phyloP scores from a whole-genome alignment of 345 rosid species.

The Ceriops tagal region DNA sequence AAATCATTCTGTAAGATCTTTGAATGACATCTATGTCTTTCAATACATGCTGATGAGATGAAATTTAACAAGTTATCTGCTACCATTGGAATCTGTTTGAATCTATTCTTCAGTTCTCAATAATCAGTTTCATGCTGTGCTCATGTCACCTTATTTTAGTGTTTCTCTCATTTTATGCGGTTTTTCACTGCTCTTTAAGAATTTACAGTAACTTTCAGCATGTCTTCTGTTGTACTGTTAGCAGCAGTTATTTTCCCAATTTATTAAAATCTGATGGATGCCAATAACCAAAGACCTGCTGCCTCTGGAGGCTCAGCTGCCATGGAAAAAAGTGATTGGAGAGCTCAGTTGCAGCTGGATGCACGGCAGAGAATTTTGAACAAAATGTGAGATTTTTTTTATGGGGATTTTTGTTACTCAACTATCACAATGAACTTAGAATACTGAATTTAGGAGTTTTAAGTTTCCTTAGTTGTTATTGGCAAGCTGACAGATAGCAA shows the following conservation, averaged over 20 bases:
- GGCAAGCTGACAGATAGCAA: too few species aligned
- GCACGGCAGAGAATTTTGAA: slow-evolving; percentile 45
- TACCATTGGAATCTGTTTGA: too few species aligned
- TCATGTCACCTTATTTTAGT: too few species aligned
- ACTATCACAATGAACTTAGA: background rate
- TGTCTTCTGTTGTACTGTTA: background rate
- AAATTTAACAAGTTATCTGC: too few species aligned
- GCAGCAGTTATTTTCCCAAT: background rate
- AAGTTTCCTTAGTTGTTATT: background rate
- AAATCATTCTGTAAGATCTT: too few species aligned
- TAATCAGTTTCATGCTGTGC: too few species aligned
- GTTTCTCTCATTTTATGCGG: too few species aligned
- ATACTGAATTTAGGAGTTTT: background rate
- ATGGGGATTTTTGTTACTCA: background rate
- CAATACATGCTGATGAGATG: too few species aligned
- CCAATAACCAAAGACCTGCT: slow-evolving; percentile 39
- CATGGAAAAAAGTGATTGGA: slow-evolving; percentile 57
- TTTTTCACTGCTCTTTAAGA: too few species aligned
- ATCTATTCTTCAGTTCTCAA: too few species aligned
- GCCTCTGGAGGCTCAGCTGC: slow-evolving; percentile 37
- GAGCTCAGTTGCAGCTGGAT: slow-evolving; percentile 42
- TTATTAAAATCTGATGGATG: slow-evolving; percentile 31
- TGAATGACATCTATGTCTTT: too few species aligned
- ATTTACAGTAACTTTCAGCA: background rate
- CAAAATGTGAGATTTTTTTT: slow-evolving; percentile 45